Evolutionary conservation across 768 basidiomycete genomes (phyloP).

Genomic region (Leccinum ochraceum): DNA sequence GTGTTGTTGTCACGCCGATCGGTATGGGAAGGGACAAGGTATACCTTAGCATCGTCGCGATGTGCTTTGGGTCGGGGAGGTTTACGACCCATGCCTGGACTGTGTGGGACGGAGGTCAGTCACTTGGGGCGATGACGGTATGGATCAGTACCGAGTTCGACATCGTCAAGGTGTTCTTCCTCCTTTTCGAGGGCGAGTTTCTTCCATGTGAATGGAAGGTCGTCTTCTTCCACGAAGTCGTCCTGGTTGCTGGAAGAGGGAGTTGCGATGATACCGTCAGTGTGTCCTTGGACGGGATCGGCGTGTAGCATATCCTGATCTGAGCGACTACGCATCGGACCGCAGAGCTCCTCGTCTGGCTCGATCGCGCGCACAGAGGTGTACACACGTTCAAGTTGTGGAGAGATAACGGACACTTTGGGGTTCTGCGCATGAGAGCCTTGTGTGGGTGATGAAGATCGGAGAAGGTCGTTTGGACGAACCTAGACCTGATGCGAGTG

Average conservation of each 20-base stretch:
- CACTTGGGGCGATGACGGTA: background rate
- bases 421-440: slow-evolving; percentile 75
- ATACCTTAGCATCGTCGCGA: slow-evolving; percentile 64
- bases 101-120: slow-evolving; percentile 26
- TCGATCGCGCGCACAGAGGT: slow-evolving; percentile 53
- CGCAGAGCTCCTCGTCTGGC: slow-evolving; percentile 66
- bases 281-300: slow-evolving; percentile 1
- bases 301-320: background rate
- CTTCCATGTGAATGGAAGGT: slow-evolving; percentile 66
- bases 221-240: slow-evolving; percentile 53
- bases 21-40: slow-evolving; percentile 1
- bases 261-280: background rate
- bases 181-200: slow-evolving; percentile 55
- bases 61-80: slow-evolving; percentile 59
- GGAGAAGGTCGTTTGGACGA: slow-evolving; percentile 6
- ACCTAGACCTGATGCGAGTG: slow-evolving; percentile 80
- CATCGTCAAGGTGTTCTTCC: slow-evolving; percentile 60
- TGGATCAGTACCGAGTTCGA: slow-evolving; percentile 39
- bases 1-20: background rate
- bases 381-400: slow-evolving; percentile 61
- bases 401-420: slow-evolving; percentile 68
- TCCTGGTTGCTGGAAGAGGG: slow-evolving; percentile 36
- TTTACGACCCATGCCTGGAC: slow-evolving; percentile 80
- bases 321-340: background rate
- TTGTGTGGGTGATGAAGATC: slow-evolving; percentile 27